These are phyloP conservation scores for Cinchona pubescens DNA, from an alignment of 257 asterid genomes.

Conservation along the genomic window DNA sequence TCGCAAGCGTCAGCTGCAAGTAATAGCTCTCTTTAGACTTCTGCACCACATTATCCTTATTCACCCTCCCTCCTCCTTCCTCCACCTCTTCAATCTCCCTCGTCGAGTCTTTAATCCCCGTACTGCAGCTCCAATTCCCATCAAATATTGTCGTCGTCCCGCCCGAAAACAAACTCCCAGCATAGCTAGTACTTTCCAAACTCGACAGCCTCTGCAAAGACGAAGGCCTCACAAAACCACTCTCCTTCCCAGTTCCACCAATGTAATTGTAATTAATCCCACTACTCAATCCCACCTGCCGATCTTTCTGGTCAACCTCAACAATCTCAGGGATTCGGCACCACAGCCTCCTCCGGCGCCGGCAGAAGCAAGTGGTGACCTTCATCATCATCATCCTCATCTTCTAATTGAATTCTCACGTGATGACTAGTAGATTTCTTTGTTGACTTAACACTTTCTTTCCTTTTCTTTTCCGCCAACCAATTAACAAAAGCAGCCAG, in stretches of 20 bases:
- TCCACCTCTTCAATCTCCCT: conserved; percentile 41
- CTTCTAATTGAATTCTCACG: conserved; percentile 43
- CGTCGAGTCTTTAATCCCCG: conserved; percentile 44
- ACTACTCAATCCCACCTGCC: conserved; percentile 13
- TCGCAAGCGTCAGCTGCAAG: conserved; percentile 72
- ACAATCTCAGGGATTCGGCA: conserved; percentile 32
- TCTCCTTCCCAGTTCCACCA: conserved; percentile 40
- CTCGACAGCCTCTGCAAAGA: conserved; percentile 71
- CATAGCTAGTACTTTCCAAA: conserved; percentile 73
- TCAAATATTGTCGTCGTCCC: conserved; percentile 69
- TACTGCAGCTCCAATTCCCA: conserved; percentile 57
- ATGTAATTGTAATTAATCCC: conserved; percentile 31
- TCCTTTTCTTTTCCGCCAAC: conserved; percentile 57
- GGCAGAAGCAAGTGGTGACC: conserved; percentile 42
- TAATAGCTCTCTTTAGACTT: conserved; percentile 58
- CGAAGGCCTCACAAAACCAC: conserved; percentile 39
- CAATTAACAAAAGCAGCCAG: conserved; percentile 55
- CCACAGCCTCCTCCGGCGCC: conserved; percentile 25
- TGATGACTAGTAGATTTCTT: too few relatives aligned
- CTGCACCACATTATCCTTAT: conserved; percentile 32
- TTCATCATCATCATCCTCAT: conserved; percentile 39
- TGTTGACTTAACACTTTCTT: conserved; percentile 25
- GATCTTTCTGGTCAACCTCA: conserved; percentile 25
- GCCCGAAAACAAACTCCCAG: conserved; percentile 73
- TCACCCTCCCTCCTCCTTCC: conserved; percentile 20